Conservation (phyloP, 1,284 basidiomycete species). For the Earliella scabrosa region DNA sequence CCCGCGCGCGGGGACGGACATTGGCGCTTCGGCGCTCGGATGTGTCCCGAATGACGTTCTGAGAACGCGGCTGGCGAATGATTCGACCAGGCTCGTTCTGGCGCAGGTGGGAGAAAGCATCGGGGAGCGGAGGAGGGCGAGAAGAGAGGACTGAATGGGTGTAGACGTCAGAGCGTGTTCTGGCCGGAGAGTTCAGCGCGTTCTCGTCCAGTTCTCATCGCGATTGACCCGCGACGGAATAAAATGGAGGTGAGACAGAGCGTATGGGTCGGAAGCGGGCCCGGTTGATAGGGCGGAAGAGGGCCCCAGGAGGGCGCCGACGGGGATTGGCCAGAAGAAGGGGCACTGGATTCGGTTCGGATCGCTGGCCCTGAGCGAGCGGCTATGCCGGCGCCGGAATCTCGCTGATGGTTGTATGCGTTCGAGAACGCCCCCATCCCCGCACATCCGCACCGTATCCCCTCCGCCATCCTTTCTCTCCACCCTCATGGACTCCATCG, state of each 20-base stretch:
- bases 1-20: background rate
- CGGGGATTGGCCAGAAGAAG: slow-evolving; percentile 19
- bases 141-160: background rate
- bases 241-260: slow-evolving; percentile 23
- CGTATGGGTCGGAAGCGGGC: slow-evolving; percentile 23
- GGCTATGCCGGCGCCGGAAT: slow-evolving; percentile 31
- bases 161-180: background rate
- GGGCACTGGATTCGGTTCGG: slow-evolving; percentile 22
- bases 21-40: background rate
- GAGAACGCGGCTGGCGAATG: background rate
- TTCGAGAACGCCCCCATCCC: slow-evolving; percentile 32
- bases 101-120: no score
- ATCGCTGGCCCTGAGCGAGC: slow-evolving; percentile 28
- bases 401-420: slow-evolving; percentile 31
- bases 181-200: background rate
- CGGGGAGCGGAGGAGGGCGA: background rate
- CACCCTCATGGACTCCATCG: slow-evolving; percentile 39
- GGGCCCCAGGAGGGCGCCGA: slow-evolving; percentile 22
- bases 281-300: slow-evolving; percentile 29
- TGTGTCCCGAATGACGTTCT: slow-evolving; percentile 6
- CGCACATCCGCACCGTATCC: slow-evolving; percentile 33
- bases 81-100: no score
- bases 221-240: slow-evolving; percentile 14
- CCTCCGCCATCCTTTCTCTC: slow-evolving; percentile 31
- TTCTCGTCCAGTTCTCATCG: no score